phyloP scores from a whole-genome alignment of 768 basidiomycete genomes.

The Leccinum variicolor region DNA sequence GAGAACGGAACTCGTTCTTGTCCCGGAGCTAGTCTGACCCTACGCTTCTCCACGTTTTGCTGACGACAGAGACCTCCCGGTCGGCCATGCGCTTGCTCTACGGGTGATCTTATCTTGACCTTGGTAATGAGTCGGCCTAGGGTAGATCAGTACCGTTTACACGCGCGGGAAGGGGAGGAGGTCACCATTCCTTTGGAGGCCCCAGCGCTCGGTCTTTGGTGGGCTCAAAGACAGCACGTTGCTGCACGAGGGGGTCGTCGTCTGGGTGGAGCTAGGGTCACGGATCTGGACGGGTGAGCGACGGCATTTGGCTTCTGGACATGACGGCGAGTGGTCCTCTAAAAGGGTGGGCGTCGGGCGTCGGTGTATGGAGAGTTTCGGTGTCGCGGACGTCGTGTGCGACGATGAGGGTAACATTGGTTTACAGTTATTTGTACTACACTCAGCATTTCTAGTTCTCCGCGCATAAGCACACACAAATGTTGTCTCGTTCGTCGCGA shows the following conservation, averaged over 20 bases:
- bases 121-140: slow-evolving; percentile 69
- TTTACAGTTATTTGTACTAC: neutral
- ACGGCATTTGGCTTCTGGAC: slow-evolving; percentile 27
- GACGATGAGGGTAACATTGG: neutral
- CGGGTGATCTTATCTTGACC: slow-evolving; percentile 84
- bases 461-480: neutral
- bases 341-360: slow-evolving; percentile 1
- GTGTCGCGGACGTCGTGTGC: slow-evolving; percentile 11
- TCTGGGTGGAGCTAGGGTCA: slow-evolving; percentile 69
- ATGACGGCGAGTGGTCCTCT: slow-evolving; percentile 12
- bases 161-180: slow-evolving; percentile 15
- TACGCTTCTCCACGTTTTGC: slow-evolving; percentile 86
- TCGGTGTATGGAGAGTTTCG: neutral
- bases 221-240: slow-evolving; percentile 92
- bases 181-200: slow-evolving; percentile 89
- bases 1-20: slow-evolving; percentile 71
- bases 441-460: too few species aligned
- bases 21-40: slow-evolving; percentile 74
- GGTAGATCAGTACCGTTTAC: slow-evolving; percentile 15
- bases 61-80: slow-evolving; percentile 82
- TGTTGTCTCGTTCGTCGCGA: neutral
- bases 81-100: slow-evolving; percentile 91
- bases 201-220: slow-evolving; percentile 85
- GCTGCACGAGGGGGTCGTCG: slow-evolving; percentile 73
- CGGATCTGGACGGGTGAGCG: slow-evolving; percentile 45